A percentile compares a stretch with the other conserved stretches of the same genome.
Evolutionary conservation across 2,329 filamentous ascomycete genomes (phyloP).

Genomic region (Mycocentrospora acerina): DNA sequence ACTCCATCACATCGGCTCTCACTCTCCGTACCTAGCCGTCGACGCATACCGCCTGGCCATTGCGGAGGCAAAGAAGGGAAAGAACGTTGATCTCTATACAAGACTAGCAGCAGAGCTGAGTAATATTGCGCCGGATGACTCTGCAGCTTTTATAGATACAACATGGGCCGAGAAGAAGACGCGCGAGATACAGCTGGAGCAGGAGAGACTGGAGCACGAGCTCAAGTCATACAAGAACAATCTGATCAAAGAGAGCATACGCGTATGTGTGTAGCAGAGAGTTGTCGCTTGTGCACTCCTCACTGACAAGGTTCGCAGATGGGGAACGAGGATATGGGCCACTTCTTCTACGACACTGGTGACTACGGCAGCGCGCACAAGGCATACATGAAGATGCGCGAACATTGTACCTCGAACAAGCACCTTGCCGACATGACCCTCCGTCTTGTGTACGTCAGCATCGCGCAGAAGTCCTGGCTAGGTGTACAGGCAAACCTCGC

Average conservation of each 20-base stretch:
- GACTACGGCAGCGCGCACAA: constrained; percentile 72
- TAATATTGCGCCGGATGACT: constrained; percentile 64
- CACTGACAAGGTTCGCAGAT: constrained; percentile 60
- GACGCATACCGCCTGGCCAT: constrained; percentile 82
- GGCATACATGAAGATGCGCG: constrained; percentile 82
- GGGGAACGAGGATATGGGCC: constrained; percentile 89
- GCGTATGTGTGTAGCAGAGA: constrained; percentile 57
- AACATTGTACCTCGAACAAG: constrained; percentile 79
- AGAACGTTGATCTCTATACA: constrained; percentile 71
- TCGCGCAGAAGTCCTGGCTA: constrained; percentile 78
- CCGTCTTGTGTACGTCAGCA: constrained; percentile 72
- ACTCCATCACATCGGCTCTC: constrained; percentile 76
- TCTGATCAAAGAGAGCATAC: constrained; percentile 92
- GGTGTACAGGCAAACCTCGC: constrained; percentile 64
- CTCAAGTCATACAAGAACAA: constrained; percentile 96
- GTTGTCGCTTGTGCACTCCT: not conserved
- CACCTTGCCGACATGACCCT: constrained; percentile 83
- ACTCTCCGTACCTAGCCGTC: constrained; percentile 71
- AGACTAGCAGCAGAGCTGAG: constrained; percentile 67
- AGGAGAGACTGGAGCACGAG: constrained; percentile 76
- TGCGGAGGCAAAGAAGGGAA: constrained; percentile 71
- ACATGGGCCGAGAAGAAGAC: constrained; percentile 74
- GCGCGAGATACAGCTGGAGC: constrained; percentile 68
- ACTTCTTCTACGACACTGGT: constrained; percentile 77
- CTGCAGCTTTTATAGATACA: constrained; percentile 66